phyloP scores from a whole-genome alignment of 2,329 filamentous ascomycete genomes.

The Nemania sp. region DNA sequence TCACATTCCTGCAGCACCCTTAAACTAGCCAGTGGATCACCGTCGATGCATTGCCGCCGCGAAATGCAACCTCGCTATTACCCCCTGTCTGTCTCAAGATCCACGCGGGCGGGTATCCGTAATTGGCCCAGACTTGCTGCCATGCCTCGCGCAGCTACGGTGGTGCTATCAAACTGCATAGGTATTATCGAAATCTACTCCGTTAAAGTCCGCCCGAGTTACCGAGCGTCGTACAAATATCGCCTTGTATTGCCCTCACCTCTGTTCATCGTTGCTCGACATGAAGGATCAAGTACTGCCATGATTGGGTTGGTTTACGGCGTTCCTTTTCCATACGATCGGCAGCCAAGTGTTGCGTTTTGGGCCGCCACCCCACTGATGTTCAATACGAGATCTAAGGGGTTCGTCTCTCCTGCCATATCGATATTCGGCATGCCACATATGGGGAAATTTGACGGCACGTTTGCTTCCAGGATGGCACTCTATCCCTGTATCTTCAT shows the following conservation, averaged over 20 bases:
- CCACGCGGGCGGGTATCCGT: slow-evolving; percentile 25
- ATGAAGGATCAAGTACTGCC: too few species aligned
- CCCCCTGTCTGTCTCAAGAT: slow-evolving; percentile 28
- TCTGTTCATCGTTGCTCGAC: too few species aligned
- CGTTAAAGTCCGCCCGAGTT: too few species aligned
- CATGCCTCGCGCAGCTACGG: slow-evolving; percentile 14
- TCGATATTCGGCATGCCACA: too few species aligned
- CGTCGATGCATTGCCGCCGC: slow-evolving; percentile 29
- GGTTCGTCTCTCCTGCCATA: too few species aligned
- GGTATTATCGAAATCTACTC: too few species aligned
- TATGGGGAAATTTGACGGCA: too few species aligned
- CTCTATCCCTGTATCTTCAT: not conserved
- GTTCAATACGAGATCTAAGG: slow-evolving; percentile 19
- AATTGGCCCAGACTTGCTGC: slow-evolving; percentile 28
- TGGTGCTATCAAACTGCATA: slow-evolving; percentile 23
- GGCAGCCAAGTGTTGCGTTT: slow-evolving; percentile 2
- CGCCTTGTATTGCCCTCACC: too few species aligned
- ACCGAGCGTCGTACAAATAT: too few species aligned
- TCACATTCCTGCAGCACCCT: slow-evolving; percentile 22
- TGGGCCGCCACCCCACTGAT: slow-evolving; percentile 12
- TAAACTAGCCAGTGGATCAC: slow-evolving; percentile 16
- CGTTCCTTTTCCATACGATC: slow-evolving; percentile 2
- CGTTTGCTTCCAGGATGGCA: too few species aligned
- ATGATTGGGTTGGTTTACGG: not conserved
- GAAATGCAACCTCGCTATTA: slow-evolving; percentile 24